A percentile compares a stretch with the other conserved stretches of the same genome.
Evolutionary conservation across 768 basidiomycete genomes (phyloP).

Genomic region (Lyophyllum semitale): DNA sequence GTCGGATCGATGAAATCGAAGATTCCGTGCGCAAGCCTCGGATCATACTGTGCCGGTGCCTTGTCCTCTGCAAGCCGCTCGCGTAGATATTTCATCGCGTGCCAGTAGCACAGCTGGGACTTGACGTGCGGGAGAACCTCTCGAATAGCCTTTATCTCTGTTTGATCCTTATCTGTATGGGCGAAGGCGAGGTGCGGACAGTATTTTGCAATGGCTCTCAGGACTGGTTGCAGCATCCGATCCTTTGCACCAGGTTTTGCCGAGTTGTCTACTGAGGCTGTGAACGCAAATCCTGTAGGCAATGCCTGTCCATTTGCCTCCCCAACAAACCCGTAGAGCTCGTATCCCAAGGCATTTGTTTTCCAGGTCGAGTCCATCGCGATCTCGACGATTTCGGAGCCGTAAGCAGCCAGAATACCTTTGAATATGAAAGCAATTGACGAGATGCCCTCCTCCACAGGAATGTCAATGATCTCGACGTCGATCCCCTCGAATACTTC

Average conservation of each 20-base stretch:
- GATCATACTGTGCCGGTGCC: conserved; percentile 20
- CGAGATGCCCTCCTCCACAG: not conserved
- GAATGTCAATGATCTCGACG: not conserved
- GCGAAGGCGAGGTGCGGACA: too few species aligned
- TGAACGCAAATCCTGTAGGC: too few species aligned
- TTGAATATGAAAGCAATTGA: conserved; percentile 5
- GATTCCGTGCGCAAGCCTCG: conserved; percentile 10
- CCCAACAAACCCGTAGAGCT: too few species aligned
- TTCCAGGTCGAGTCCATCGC: conserved; percentile 5
- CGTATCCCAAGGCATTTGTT: too few species aligned
- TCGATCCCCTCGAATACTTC: not conserved
- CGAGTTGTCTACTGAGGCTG: too few species aligned
- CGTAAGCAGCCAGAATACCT: not conserved
- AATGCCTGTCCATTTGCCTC: too few species aligned
- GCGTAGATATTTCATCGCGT: conserved; percentile 25
- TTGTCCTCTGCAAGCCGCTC: conserved; percentile 21
- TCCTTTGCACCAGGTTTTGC: too few species aligned
- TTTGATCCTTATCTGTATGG: too few species aligned
- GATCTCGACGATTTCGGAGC: not conserved
- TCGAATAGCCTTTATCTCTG: too few species aligned
- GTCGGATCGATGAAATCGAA: conserved; percentile 26
- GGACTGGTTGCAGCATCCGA: too few species aligned
- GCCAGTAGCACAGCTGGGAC: conserved; percentile 36
- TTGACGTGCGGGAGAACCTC: conserved; percentile 23
- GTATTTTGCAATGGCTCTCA: too few species aligned